Evolutionary conservation across 1,139 yeast genomes (phyloP), one percentile per base, ranked within the genome.

Genomic region (Suhomyces kunorum): DNA sequence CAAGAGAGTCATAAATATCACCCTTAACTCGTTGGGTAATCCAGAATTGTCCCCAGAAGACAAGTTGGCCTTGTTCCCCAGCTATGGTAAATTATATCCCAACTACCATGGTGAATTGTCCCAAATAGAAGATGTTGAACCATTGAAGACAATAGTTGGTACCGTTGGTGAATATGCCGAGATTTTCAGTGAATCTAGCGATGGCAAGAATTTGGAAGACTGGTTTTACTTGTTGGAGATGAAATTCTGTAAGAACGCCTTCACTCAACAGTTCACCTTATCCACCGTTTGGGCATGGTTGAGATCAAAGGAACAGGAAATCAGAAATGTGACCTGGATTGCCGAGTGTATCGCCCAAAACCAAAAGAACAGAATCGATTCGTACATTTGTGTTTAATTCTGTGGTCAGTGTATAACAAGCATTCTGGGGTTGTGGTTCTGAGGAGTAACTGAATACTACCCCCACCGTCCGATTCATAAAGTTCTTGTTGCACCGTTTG

Each of bases 231-330:
- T 81, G 55, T 74, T 83, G 53, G 98, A 92, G 64, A 90, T 94
- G 96, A 84, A 86, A 53, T 74, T 87, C 48, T 90, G 97, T 66
- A 86, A 81, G 57, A 83, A 86, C 59, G 96, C 97, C 0, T 89
- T 94, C 64, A 89, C 98, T 28, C 98, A 92, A 66, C 98, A 92
- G 63, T 94, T 94, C 61, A 84, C 97, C 12, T 79, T 86, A 54
- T 78, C 92, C 34, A 84, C 96, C 2, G 75, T 92, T 42, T 94
- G 96, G 92, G 96, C 97, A 5, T 92, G 97, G 95, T 78, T 94
- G 59, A 84, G 89, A 66, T 82, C 96, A 14, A 86, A 87, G 58
- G 98, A 94, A 66, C 98, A 94, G 67, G 99, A 94, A 65, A 80
- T 94, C 45, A 79, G 98, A 64, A 94, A 94, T 63, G 83, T 94